Evolutionary conservation across 495 filamentous ascomycete genomes (phyloP).

Genomic region (Xylaria venustula): DNA sequence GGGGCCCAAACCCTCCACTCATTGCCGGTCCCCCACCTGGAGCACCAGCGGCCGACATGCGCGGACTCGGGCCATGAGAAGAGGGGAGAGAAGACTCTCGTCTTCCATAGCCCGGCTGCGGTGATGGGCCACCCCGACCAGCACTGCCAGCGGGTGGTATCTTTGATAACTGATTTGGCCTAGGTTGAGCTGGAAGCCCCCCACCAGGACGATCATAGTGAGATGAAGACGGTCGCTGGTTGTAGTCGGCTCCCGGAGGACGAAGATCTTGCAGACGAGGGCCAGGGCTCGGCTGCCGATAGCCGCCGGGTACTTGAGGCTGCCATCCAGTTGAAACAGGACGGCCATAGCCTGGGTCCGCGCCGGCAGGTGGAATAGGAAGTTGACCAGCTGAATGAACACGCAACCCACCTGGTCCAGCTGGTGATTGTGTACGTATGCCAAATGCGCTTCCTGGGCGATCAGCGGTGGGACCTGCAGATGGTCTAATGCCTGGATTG

Average conservation of each 20-base stretch:
- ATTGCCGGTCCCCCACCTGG: slow-evolving; percentile 20
- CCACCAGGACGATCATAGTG: slow-evolving; percentile 23
- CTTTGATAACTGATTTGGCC: slow-evolving; percentile 37
- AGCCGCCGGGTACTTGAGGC: slow-evolving; percentile 40
- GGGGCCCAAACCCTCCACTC: slow-evolving; percentile 25
- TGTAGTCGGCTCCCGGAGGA: slow-evolving; percentile 24
- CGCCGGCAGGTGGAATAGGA: slow-evolving; percentile 31
- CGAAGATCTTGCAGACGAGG: slow-evolving; percentile 22
- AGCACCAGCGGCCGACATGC: slow-evolving; percentile 15
- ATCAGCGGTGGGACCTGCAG: slow-evolving; percentile 45
- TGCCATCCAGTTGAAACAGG: slow-evolving; percentile 39
- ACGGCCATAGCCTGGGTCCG: slow-evolving; percentile 29
- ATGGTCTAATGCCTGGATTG: slow-evolving; percentile 37
- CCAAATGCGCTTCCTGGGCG: slow-evolving; percentile 68
- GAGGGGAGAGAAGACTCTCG: slow-evolving; percentile 26
- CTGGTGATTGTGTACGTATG: slow-evolving; percentile 46
- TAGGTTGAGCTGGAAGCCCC: slow-evolving; percentile 16
- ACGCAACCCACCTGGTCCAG: slow-evolving; percentile 17
- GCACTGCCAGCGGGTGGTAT: slow-evolving; percentile 27
- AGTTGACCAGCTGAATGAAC: slow-evolving; percentile 22
- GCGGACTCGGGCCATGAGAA: slow-evolving; percentile 22
- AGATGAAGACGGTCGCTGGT: slow-evolving; percentile 18
- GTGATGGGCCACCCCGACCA: slow-evolving; percentile 11
- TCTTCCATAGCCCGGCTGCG: slow-evolving; percentile 17
- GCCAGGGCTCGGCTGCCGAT: slow-evolving; percentile 42